These are phyloP conservation scores for Chaetomiaceae sp. DNA, from an alignment of 2,329 filamentous ascomycete species.

Conservation along the genomic window DNA sequence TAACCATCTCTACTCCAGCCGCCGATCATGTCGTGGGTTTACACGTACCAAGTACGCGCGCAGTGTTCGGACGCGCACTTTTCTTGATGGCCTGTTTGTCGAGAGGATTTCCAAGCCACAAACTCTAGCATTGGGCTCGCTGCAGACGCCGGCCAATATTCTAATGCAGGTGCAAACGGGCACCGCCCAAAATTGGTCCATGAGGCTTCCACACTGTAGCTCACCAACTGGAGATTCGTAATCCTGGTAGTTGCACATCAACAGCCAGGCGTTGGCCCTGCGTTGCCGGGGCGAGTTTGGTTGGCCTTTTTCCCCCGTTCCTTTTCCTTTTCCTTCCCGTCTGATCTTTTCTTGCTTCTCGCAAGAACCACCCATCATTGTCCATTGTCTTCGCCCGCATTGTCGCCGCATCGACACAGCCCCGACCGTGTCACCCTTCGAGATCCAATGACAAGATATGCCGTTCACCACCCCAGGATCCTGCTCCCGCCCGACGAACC, in stretches of 20 bases:
- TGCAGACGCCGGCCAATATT: slow-evolving; percentile 7
- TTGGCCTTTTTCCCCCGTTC: neutral
- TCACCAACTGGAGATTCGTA: no score
- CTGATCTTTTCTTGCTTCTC: neutral
- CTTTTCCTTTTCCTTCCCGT: neutral
- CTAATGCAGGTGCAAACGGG: neutral
- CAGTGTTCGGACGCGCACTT: neutral
- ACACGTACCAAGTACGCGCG: no score
- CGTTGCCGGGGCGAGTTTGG: neutral
- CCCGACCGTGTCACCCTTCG: slow-evolving; percentile 1
- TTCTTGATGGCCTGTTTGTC: neutral
- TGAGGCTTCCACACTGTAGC: slow-evolving; percentile 5
- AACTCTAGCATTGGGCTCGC: neutral
- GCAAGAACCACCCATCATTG: no score
- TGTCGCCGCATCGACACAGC: neutral
- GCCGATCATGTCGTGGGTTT: no score
- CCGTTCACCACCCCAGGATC: neutral
- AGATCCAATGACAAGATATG: slow-evolving; percentile 4
- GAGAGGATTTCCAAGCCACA: neutral
- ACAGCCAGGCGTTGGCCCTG: neutral
- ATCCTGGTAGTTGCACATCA: no score
- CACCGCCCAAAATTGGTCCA: neutral
- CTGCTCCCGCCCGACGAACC: neutral
- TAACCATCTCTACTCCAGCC: no score
- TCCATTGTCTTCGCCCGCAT: neutral